phyloP scores from a whole-genome alignment of 2,329 filamentous ascomycete species.

The Penicillium brevicompactum region DNA sequence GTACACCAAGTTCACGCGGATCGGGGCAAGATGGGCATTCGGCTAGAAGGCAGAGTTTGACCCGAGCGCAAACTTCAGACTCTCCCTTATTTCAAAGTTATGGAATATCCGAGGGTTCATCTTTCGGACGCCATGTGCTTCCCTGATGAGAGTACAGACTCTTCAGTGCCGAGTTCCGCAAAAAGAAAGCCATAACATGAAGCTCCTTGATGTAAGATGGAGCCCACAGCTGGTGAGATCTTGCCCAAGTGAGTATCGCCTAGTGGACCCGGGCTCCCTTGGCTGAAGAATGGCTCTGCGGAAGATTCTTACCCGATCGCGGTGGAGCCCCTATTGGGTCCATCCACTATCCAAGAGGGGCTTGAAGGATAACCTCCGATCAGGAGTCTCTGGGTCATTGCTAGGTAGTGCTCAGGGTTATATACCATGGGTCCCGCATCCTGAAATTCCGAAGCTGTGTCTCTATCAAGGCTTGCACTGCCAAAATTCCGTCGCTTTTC shows the following conservation, averaged over 20 bases:
- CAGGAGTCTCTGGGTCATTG: background rate
- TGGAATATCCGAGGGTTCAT: conserved; percentile 1
- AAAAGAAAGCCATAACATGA: background rate
- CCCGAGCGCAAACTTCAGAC: background rate
- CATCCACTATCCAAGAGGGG: background rate
- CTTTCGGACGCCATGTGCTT: background rate
- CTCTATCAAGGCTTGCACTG: background rate
- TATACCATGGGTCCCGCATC: background rate
- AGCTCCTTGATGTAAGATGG: background rate
- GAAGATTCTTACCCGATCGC: background rate
- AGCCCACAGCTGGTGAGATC: background rate
- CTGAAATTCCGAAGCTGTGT: background rate
- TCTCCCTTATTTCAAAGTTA: background rate
- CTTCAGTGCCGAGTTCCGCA: background rate
- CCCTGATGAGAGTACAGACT: background rate
- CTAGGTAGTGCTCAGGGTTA: background rate
- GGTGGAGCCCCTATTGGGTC: background rate
- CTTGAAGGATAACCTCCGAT: conserved; percentile 4
- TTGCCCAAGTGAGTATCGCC: background rate
- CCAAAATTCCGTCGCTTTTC: background rate
- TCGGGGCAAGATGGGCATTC: conserved; percentile 7
- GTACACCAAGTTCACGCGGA: background rate
- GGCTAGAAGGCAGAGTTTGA: background rate
- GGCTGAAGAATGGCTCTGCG: background rate
- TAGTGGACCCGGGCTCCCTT: background rate